phyloP scores from a whole-genome alignment of 352 stramenopile genomes.

The Globisporangium radiosum region DNA sequence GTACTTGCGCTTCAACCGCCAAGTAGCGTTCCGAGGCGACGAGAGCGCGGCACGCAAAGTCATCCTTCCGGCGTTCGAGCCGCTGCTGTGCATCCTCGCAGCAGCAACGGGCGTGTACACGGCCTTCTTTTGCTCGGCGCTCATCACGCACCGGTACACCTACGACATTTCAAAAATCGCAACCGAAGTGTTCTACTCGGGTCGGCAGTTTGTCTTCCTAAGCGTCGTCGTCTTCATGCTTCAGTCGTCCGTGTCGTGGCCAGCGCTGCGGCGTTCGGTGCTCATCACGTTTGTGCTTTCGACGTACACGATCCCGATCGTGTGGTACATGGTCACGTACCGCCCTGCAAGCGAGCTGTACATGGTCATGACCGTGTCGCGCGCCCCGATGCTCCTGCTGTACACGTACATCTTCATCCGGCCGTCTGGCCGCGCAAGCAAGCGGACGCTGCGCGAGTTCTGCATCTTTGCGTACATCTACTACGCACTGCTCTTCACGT shows the following conservation, averaged over 20 bases:
- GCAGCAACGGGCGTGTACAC: conserved; percentile 40
- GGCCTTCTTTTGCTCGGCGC: conserved; percentile 32
- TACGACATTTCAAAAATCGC: conserved; percentile 47
- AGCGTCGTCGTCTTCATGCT: conserved; percentile 62
- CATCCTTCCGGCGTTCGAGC: conserved; percentile 56
- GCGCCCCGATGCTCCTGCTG: conserved; percentile 26
- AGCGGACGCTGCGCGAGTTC: conserved; percentile 42
- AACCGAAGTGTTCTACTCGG: conserved; percentile 51
- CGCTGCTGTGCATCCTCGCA: conserved; percentile 41
- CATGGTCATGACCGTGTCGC: conserved; percentile 24
- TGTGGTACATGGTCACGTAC: conserved; percentile 31
- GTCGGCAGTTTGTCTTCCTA: conserved; percentile 55
- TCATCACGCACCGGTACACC: conserved; percentile 35
- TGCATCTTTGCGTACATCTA: conserved; percentile 48
- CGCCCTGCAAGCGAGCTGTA: conserved; percentile 30
- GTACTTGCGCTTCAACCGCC: conserved; percentile 44
- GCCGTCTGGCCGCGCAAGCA: conserved; percentile 37
- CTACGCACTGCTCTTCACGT: conserved; percentile 40
- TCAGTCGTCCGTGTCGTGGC: conserved; percentile 46
- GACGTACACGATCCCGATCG: conserved; percentile 40
- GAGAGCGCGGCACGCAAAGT: conserved; percentile 41
- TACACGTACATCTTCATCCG: conserved; percentile 50
- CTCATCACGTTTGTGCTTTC: conserved; percentile 36
- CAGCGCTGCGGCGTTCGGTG: conserved; percentile 34
- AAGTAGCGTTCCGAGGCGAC: conserved; percentile 37